These are phyloP conservation scores for Withania somnifera DNA, from an alignment of 305 asterid genomes.

Conservation along the genomic window DNA sequence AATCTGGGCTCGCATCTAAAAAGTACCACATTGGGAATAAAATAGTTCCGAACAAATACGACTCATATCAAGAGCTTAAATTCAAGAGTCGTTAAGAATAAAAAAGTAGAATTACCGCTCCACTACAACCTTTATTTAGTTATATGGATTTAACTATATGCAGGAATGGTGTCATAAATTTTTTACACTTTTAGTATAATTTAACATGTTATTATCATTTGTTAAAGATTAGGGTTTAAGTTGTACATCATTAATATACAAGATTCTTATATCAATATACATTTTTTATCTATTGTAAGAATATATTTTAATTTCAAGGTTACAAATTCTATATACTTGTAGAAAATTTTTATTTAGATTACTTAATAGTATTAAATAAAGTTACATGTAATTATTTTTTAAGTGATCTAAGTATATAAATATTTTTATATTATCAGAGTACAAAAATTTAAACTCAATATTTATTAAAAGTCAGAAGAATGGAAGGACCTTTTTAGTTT, in stretches of 20 bases:
- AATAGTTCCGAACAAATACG: not conserved
- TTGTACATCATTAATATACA: not conserved
- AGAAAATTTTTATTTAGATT: no score
- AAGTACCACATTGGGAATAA: not conserved
- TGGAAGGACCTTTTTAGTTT: not conserved
- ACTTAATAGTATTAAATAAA: not conserved
- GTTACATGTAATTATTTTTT: not conserved
- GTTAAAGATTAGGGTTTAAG: not conserved
- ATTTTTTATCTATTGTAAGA: not conserved
- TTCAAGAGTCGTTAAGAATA: no score
- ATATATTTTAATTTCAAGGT: not conserved
- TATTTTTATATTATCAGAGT: not conserved
- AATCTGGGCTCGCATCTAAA: not conserved
- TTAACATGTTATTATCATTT: not conserved
- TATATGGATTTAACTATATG: not conserved
- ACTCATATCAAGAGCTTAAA: no score
- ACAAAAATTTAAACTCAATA: not conserved
- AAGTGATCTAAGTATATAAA: not conserved
- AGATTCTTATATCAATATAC: not conserved
- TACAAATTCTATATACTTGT: not conserved
- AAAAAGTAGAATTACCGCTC: no score
- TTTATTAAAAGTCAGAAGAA: slow-evolving; percentile 6
- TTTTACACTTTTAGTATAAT: not conserved
- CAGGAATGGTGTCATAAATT: not conserved
- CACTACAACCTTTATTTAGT: not conserved